Evolutionary conservation across 225 moss, liverwort and hornwort species (phyloP), one percentile per base, ranked within the genome.

Genomic region (Bryum argenteum): DNA sequence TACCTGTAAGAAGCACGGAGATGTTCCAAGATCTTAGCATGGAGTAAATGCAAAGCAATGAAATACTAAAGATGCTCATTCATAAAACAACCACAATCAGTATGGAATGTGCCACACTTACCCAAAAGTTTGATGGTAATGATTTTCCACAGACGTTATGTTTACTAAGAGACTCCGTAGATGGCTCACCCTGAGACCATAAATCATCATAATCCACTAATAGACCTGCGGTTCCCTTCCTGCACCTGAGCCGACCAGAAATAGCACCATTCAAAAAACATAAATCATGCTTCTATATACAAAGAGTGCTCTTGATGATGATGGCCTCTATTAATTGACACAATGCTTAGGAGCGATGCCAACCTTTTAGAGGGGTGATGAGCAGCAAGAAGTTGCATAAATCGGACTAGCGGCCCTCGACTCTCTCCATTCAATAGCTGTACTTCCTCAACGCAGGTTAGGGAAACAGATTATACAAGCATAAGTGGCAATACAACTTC

Each of bases 291-390:
- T 69, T 43, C 10, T 59, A 17, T 45, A 71, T 22, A 59, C 69
- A 48, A 47, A 69, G 24, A 71, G 15, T 40, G 26, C 26, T 26
- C 26, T 26, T 26, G 33, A 33, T 71, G 3, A 60, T 38, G 23
- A 66, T 55, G 23, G 63, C 58, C 19, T 45, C 63, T 19, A n/a
- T 10, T 71, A 65, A 54, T 52, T 44, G 22, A 52, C 20, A n/a
- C 9, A 33, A 33, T 48, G 24, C 18, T 44, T 38, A 14, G 20
- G 63, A 74, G 20, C 43, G 38, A 33, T 26, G 59, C 54, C 6
- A 22, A 97, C 96, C 96, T 87, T 83, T 55, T 91, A 0, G 97
- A 97, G 62, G 97, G 97, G 63, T 97, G 97, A 69, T 92, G 85
- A 63, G 84, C 87, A 41, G 92, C 84, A 74, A 97, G 76, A 47